Evolutionary conservation across 805 yeast genomes (phyloP).

Genomic region (Hemisphaericaspora nanyangensis): DNA sequence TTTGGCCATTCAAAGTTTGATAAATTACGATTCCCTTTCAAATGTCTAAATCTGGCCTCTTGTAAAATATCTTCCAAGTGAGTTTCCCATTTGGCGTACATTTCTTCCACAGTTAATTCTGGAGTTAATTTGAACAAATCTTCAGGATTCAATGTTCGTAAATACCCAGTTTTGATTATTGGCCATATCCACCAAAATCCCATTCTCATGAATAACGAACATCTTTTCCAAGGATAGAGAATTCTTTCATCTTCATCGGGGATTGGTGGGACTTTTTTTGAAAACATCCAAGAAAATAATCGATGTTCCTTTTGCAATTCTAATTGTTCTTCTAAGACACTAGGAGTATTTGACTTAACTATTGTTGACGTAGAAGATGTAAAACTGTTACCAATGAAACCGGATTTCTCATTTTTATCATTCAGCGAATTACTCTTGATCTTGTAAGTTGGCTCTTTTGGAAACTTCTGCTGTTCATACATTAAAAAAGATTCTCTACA

Average conservation of each 20-base stretch:
- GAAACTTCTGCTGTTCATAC: not conserved
- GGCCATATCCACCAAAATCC: conserved; percentile 41
- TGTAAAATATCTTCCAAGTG: conserved; percentile 20
- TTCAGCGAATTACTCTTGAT: no score
- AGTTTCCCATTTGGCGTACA: conserved; percentile 27
- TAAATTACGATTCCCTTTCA: conserved; percentile 13
- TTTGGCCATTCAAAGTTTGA: conserved; percentile 38
- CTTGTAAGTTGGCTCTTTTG: no score
- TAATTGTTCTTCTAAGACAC: conserved; percentile 14
- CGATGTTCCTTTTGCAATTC: conserved; percentile 46
- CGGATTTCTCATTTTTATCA: no score
- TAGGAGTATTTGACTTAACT: not conserved
- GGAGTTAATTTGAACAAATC: conserved; percentile 37
- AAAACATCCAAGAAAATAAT: conserved; percentile 46
- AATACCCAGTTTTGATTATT: conserved; percentile 37
- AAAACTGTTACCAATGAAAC: not conserved
- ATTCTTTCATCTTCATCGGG: conserved; percentile 50
- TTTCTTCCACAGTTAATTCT: conserved; percentile 31
- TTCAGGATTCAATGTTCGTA: conserved; percentile 32
- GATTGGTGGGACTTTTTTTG: conserved; percentile 48
- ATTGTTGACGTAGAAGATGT: no score
- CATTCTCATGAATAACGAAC: conserved; percentile 38
- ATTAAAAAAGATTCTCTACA: no score
- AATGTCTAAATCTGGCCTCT: conserved; percentile 17
- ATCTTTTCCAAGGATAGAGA: conserved; percentile 42